A percentile compares a stretch with the other conserved stretches of the same genome.
Evolutionary conservation across 495 filamentous ascomycete genomes (phyloP).

Genomic region (Penicillium bovifimosum): DNA sequence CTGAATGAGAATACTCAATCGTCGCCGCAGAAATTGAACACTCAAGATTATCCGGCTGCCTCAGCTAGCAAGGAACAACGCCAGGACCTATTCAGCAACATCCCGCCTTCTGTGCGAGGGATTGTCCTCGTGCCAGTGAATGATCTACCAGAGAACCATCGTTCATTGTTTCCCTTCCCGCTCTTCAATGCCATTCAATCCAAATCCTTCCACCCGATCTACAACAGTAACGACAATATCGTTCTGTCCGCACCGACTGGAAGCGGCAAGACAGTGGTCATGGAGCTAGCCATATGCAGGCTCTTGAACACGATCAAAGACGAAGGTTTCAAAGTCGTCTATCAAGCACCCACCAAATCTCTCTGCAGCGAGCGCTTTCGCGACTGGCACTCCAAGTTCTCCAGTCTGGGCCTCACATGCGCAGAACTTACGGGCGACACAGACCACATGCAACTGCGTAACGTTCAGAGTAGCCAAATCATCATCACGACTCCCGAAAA

Average conservation of each 20-base stretch:
- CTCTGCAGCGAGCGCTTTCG: conserved; percentile 76
- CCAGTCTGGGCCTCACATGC: conserved; percentile 65
- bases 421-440: conserved; percentile 93
- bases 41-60: neutral
- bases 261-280: conserved; percentile 85
- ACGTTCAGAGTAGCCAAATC: conserved; percentile 76
- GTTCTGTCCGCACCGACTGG: conserved; percentile 89
- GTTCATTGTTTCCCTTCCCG: conserved; percentile 70
- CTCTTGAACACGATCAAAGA: conserved; percentile 56
- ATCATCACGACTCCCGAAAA: conserved; percentile 98
- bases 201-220: conserved; percentile 71
- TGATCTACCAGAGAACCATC: conserved; percentile 71
- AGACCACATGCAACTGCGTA: conserved; percentile 62
- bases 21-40: neutral
- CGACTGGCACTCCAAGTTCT: conserved; percentile 87
- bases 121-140: conserved; percentile 69
- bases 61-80: neutral
- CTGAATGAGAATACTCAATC: conserved; percentile 1
- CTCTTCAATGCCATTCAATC: conserved; percentile 93
- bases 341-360: conserved; percentile 91
- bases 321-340: conserved; percentile 84
- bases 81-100: conserved; percentile 20
- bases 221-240: conserved; percentile 71
- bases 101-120: conserved; percentile 50
- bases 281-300: conserved; percentile 89